phyloP scores from a whole-genome alignment of 345 rosid genomes.

The Pugionium dolabratum region DNA sequence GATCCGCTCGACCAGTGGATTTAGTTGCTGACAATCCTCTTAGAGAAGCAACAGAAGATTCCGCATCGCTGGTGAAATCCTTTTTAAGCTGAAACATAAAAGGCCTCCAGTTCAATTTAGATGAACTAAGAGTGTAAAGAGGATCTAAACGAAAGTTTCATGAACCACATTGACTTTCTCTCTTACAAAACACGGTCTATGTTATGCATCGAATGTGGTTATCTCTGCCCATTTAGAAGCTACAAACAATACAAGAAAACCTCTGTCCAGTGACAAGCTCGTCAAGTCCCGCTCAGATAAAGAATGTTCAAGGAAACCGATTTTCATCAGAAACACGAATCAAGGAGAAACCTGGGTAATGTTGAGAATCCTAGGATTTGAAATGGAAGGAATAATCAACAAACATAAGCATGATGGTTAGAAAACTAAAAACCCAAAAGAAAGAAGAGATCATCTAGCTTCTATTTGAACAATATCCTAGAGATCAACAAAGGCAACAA shows the following conservation, averaged over 20 bases:
- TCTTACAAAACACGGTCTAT: not conserved
- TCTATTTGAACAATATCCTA: not conserved
- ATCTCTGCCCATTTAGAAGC: not conserved
- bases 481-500: constrained; percentile 1
- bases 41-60: constrained; percentile 60
- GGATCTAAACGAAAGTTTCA: constrained; percentile 8
- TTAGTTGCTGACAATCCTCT: constrained; percentile 63
- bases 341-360: too few relatives aligned
- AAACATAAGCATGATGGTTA: constrained; percentile 1
- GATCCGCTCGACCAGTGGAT: constrained; percentile 78
- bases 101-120: not conserved
- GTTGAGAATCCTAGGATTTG: not conserved
- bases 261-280: not conserved
- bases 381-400: constrained; percentile 5
- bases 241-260: constrained; percentile 3
- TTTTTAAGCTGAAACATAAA: constrained; percentile 57
- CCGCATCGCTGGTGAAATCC: constrained; percentile 78
- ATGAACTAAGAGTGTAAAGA: not conserved
- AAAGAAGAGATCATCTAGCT: not conserved
- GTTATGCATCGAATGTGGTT: constrained; percentile 1
- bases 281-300: not conserved
- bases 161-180: not conserved
- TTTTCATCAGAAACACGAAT: too few relatives aligned
- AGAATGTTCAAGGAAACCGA: not conserved
- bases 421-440: not conserved